Base-by-base conservation (phyloP, 2,329 filamentous ascomycete genomes). In the Balansia obtecta region DNA sequence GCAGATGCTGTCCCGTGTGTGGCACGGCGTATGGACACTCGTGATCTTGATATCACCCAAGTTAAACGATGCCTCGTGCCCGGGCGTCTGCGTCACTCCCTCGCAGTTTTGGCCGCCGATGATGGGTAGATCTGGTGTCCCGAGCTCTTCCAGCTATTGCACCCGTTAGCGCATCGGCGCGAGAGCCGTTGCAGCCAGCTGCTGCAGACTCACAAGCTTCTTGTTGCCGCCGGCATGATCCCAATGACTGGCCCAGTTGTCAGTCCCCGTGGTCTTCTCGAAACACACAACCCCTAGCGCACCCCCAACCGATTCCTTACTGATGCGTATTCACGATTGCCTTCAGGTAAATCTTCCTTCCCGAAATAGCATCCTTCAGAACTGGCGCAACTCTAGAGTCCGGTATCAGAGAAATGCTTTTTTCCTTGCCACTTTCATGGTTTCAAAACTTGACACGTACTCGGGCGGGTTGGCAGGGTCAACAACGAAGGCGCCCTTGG, bases 1-100 rank as follows among this genome's bases (percentile, higher is more conserved):
- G 74, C 93, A 98, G 64, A 98, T 95, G 67, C 90, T 96, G 71
- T 98, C 93, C 71, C 96, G 90, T 1, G 93, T 98, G 66, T 98
- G 93, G 67, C 93, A 98, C 1, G 93, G 93, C 12, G 93, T 98
- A 69, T 97, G 86, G n/a, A 97, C 73, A 22, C 87, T 86, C 63
- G 80, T 91, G 51, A 96, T 85, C 13, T 78, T 76, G 65, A 98
- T 93, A 57, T 77, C 76, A 50, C 93, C 93, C 54, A 98, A 80
- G 55, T 80, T 84, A 73, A 96, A 95, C 3, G 74, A 80, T 56
- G 88, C 80, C 39, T 83, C 81, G 64, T 97, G 79, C 2, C 71
- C 68, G 0, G 91, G 91, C 0, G 85, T 94, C 58, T 75, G 75
- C 22, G 83, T 89, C 45, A 96, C 91, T 22, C 79, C 79, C 55